Evolutionary conservation across 2,329 filamentous ascomycete genomes (phyloP), one percentile per base, ranked within the genome.

Genomic region (Seiridium unicorne): DNA sequence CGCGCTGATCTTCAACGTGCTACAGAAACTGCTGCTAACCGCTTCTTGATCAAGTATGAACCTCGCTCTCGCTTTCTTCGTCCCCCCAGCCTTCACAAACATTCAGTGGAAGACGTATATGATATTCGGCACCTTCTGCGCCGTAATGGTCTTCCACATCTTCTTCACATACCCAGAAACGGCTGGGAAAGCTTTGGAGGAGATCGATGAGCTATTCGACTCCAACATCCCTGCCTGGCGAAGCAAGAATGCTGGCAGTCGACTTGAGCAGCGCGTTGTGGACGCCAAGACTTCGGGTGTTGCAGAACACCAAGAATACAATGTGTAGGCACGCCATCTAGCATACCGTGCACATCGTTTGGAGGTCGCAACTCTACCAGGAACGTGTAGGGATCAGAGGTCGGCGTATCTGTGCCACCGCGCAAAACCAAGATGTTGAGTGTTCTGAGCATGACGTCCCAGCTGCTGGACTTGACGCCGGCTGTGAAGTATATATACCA

Each of bases 191-290:
- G 81, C 79, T 4, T 72, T 84, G 3, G 81, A 84, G 63, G 80
- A 79, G 3, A 82, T 83, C 46, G 77, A 82, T 42, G 71, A 75
- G 1, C 72, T 84, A 46, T 84, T 84, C 66, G 77, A 78, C 3
- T 76, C 74, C n/a, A 62, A 73, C 11, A 80, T 55, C 32, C 58
- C 62, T 2, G 58, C 62, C 10, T 63, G 62, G 62, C 38, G 31
- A 18, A 59, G 46, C 40, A 51, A 35, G 32, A 18, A 35, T 38
- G 46, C 61, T 4, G 57, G 34, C 4, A 36, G 53, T 31, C 54
- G 55, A 6, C 62, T 70, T 51, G 68, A 72, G 7, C 66, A 35
- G 13, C 66, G 51, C 2, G 66, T 64, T 3, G 65, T 57, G 26
- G 66, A 49, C 6, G 67, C 63, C 5, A 26, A 42, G 13, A 53